Percentiles rank a stretch among this genome's conserved stretches.
phyloP scores from a whole-genome alignment of 202 grass and related monocot genomes.

The Cymbopogon flexuosus region DNA sequence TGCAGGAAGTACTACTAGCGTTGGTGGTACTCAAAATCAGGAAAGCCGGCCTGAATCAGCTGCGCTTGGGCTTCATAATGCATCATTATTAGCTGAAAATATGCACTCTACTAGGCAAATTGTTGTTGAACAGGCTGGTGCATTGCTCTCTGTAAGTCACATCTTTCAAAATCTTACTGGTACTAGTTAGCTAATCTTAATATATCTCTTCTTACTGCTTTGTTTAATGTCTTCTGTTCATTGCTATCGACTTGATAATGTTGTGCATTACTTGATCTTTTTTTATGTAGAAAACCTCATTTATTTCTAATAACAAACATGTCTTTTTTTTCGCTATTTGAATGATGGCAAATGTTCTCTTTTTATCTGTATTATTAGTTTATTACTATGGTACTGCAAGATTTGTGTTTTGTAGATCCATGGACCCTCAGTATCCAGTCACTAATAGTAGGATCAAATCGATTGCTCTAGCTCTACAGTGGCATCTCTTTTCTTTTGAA shows the following conservation, averaged over 20 bases:
- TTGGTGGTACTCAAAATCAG: conserved; percentile 32
- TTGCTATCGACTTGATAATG: conserved; percentile 19
- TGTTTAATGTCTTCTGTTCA: conserved; percentile 17
- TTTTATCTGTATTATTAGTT: not conserved
- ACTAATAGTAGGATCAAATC: not conserved
- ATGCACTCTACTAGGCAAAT: conserved; percentile 63
- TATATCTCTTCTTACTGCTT: conserved; percentile 1
- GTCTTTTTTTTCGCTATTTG: not conserved
- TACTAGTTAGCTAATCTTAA: conserved; percentile 30
- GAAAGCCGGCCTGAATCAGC: conserved; percentile 36
- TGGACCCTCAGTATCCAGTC: not conserved
- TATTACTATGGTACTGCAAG: not conserved
- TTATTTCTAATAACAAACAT: not conserved
- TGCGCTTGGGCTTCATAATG: conserved; percentile 56
- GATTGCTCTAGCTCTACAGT: not conserved
- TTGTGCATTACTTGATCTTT: conserved; percentile 3
- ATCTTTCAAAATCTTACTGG: conserved; percentile 20
- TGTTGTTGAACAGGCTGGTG: conserved; percentile 59
- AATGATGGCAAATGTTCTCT: not conserved
- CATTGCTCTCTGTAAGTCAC: conserved; percentile 62
- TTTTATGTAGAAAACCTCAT: not conserved
- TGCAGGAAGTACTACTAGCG: conserved; percentile 20
- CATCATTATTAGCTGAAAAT: conserved; percentile 62
- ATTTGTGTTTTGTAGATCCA: not conserved
- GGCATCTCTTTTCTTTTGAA: not conserved